Conservation (phyloP, 495 filamentous ascomycete species). For the Pseudoneurospora amorphoporcata region DNA sequence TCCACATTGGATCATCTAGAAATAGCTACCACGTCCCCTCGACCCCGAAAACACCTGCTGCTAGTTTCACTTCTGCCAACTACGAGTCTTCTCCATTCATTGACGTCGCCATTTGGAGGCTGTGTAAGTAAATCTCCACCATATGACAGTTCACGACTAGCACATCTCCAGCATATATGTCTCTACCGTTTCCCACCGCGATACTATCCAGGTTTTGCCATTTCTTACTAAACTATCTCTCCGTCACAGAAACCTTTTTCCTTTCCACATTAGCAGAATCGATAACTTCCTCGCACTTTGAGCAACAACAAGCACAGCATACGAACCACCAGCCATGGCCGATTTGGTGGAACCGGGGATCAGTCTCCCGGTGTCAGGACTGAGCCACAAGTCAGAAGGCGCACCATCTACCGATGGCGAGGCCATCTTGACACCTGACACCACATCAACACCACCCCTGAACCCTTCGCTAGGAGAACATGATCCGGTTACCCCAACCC, state of each 20-base stretch:
- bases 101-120: neutral
- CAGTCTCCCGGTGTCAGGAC: slow-evolving; percentile 20
- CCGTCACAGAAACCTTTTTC: neutral
- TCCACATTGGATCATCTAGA: neutral
- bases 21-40: neutral
- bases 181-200: neutral
- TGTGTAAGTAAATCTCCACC: neutral
- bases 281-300: slow-evolving; percentile 25
- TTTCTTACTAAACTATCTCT: neutral
- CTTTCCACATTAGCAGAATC: neutral
- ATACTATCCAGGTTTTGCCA: neutral
- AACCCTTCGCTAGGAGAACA: slow-evolving; percentile 30
- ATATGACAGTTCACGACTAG: neutral
- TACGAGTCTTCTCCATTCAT: neutral
- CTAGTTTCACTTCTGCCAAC: neutral
- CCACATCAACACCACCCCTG: slow-evolving; percentile 27
- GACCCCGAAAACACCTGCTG: neutral
- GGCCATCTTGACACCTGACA: slow-evolving; percentile 30
- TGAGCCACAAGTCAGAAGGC: slow-evolving; percentile 29
- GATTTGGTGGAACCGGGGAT: slow-evolving; percentile 39
- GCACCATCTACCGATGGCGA: slow-evolving; percentile 33
- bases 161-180: neutral
- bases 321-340: slow-evolving; percentile 23
- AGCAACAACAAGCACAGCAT: slow-evolving; percentile 22
- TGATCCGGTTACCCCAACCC: slow-evolving; percentile 32